phyloP scores from a whole-genome alignment of 1,139 yeast species.

The Lipomyces yarrowii region DNA sequence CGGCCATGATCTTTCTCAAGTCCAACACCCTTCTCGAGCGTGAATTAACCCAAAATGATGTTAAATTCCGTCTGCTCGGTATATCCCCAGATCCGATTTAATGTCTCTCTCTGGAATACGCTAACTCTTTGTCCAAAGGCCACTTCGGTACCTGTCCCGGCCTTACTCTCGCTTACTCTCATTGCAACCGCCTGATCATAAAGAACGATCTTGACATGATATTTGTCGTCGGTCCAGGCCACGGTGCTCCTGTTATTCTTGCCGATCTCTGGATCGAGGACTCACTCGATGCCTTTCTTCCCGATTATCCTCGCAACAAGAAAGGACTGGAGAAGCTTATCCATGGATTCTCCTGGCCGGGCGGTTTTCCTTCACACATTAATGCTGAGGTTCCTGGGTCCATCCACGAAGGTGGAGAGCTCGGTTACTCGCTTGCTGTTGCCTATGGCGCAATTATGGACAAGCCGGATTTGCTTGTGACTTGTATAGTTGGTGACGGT shows the following conservation, averaged over 20 bases:
- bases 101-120: background rate
- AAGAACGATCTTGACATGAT: conserved; percentile 31
- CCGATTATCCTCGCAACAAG: conserved; percentile 27
- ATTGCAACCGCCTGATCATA: conserved; percentile 30
- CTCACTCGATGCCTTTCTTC: conserved; percentile 28
- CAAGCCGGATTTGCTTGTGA: conserved; percentile 33
- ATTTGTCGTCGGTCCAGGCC: conserved; percentile 35
- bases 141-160: conserved; percentile 36
- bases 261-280: conserved; percentile 34
- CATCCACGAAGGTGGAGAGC: conserved; percentile 36
- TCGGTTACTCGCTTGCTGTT: conserved; percentile 35
- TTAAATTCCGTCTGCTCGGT: conserved; percentile 34
- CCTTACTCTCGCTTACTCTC: conserved; percentile 32
- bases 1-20: conserved; percentile 34
- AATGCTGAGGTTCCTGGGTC: conserved; percentile 35
- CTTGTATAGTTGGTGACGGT: conserved; percentile 34
- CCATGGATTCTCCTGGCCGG: conserved; percentile 33
- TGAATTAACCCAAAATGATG: conserved; percentile 28
- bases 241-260: conserved; percentile 35
- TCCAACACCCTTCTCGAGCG: conserved; percentile 27
- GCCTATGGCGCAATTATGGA: conserved; percentile 34
- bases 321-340: conserved; percentile 31
- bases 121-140: conserved; percentile 18
- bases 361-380: conserved; percentile 35
- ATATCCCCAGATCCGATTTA: background rate